phyloP scores from a whole-genome alignment of 352 stramenopile species.

The Pythium coloratum region DNA sequence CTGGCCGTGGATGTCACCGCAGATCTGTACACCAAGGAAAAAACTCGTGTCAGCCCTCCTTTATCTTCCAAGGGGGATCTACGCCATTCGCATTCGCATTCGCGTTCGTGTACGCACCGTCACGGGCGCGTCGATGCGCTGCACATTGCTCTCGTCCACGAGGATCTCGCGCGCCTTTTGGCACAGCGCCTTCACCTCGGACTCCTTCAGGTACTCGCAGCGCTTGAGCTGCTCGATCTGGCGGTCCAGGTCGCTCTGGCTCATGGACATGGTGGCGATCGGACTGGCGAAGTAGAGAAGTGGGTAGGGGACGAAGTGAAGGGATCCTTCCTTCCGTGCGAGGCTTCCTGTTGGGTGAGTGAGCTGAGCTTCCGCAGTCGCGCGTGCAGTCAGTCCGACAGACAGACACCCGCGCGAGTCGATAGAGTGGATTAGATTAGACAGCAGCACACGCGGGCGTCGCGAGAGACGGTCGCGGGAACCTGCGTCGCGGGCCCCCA shows the following conservation, averaged over 20 bases:
- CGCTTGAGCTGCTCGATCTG: conserved; percentile 91
- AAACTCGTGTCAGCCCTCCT: conserved; percentile 10
- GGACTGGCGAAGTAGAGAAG: not conserved
- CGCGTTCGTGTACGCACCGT: conserved; percentile 78
- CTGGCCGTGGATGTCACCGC: conserved; percentile 99
- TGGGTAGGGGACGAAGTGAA: conserved; percentile 1
- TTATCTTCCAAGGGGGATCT: not conserved
- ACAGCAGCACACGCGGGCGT: not conserved
- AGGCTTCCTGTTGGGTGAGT: not conserved
- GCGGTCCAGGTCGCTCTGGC: conserved; percentile 83
- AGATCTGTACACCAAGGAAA: conserved; percentile 83
- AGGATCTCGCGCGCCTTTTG: conserved; percentile 98
- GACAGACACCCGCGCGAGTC: not conserved
- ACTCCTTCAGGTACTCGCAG: conserved; percentile 99
- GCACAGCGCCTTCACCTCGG: conserved; percentile 97
- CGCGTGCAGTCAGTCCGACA: not conserved
- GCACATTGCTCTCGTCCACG: conserved; percentile 99
- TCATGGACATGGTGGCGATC: conserved; percentile 56
- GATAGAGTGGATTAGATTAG: not conserved
- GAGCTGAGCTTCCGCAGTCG: not conserved
- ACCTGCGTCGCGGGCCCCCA: conserved; percentile 1
- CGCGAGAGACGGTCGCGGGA: conserved; percentile 13
- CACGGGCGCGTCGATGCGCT: conserved; percentile 97
- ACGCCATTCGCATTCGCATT: not conserved
- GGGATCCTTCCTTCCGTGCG: conserved; percentile 1